Conservation (phyloP, 768 basidiomycete species). For the Amanita inopinata region DNA sequence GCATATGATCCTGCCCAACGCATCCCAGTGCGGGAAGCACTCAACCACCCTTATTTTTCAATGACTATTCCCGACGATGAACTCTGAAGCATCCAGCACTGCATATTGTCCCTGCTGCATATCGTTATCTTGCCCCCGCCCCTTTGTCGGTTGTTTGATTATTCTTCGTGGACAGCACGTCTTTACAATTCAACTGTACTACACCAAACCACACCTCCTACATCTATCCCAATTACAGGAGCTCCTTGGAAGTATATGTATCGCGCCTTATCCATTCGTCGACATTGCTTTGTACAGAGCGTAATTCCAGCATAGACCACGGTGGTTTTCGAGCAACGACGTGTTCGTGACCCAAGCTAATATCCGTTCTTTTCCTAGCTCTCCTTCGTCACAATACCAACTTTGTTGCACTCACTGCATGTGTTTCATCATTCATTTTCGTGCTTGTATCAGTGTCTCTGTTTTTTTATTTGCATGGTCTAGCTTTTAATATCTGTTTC, state of each 20-base stretch:
- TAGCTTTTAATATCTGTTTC: not conserved
- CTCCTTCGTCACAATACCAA: not conserved
- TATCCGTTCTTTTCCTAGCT: not conserved
- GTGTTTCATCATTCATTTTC: not conserved
- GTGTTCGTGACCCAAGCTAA: slow-evolving; percentile 6
- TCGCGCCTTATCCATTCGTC: slow-evolving; percentile 1
- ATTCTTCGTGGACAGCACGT: slow-evolving; percentile 16
- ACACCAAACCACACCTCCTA: slow-evolving; percentile 12
- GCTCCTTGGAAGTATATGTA: slow-evolving; percentile 9
- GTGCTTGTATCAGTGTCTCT: not conserved
- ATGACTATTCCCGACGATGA: slow-evolving; percentile 52
- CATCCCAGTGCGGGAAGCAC: slow-evolving; percentile 80
- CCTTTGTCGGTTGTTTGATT: slow-evolving; percentile 15
- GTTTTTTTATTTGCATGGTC: not conserved
- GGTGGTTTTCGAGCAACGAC: not conserved
- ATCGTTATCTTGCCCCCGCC: slow-evolving; percentile 17
- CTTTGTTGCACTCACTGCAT: not conserved
- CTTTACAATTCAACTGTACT: slow-evolving; percentile 18
- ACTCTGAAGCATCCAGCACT: slow-evolving; percentile 31
- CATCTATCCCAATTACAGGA: slow-evolving; percentile 6
- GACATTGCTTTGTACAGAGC: slow-evolving; percentile 1
- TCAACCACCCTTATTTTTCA: slow-evolving; percentile 81
- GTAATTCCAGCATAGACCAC: slow-evolving; percentile 5
- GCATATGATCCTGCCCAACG: slow-evolving; percentile 86
- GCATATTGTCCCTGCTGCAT: slow-evolving; percentile 15